phyloP scores from a whole-genome alignment of 306 rosid genomes.

The Trifolium pratense region DNA sequence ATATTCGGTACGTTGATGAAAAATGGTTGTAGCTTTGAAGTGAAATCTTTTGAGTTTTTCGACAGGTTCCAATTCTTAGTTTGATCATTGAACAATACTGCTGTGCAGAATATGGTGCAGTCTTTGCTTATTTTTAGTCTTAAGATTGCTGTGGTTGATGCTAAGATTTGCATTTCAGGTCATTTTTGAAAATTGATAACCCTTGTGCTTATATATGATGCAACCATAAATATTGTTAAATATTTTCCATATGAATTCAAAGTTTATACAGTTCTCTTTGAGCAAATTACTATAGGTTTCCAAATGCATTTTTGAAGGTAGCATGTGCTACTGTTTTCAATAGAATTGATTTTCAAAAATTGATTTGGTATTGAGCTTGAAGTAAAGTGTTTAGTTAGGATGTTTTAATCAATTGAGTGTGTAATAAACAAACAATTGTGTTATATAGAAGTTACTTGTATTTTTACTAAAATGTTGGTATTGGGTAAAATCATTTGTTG shows the following conservation, averaged over 20 bases:
- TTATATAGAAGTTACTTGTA: neutral
- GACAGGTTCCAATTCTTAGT: conserved; percentile 43
- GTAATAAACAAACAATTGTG: neutral
- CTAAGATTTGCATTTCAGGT: conserved; percentile 36
- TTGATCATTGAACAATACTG: conserved; percentile 47
- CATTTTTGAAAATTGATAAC: conserved; percentile 26
- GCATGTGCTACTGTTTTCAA: neutral
- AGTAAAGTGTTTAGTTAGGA: no score
- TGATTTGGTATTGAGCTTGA: no score
- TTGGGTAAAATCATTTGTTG: no score
- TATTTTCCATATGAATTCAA: neutral
- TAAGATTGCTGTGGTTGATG: conserved; percentile 34
- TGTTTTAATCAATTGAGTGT: neutral
- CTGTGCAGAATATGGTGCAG: conserved; percentile 45
- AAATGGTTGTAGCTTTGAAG: conserved; percentile 48
- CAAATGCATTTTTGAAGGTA: neutral
- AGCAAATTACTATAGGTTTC: conserved; percentile 2
- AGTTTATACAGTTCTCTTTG: neutral
- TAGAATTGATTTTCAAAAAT: no score
- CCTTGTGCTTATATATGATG: conserved; percentile 13
- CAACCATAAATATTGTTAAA: conserved; percentile 31
- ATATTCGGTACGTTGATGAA: conserved; percentile 61
- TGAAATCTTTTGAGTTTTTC: conserved; percentile 35
- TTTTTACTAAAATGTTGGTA: neutral
- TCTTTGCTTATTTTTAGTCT: conserved; percentile 12